A percentile compares a stretch with the other conserved stretches of the same genome.
These are phyloP conservation scores for Elsinoe australis DNA, from an alignment of 2,329 filamentous ascomycete species.

Conservation along the genomic window DNA sequence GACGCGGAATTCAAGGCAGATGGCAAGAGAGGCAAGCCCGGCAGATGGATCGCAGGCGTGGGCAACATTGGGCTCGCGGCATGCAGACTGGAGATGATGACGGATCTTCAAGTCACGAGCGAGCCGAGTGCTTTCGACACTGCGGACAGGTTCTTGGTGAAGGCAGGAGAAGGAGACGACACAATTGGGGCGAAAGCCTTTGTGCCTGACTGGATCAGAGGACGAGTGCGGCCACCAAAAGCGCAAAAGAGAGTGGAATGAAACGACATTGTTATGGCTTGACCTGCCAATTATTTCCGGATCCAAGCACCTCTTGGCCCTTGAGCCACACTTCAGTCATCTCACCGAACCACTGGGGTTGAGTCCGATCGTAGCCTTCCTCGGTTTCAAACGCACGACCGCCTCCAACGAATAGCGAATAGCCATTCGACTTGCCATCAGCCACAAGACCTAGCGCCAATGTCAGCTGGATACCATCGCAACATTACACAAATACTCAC, in stretches of 20 bases:
- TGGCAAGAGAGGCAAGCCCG: conserved; percentile 52
- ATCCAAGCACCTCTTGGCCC: conserved; percentile 32
- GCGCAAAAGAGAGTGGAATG: conserved; percentile 32
- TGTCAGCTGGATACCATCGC: background rate
- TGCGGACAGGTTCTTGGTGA: conserved; percentile 44
- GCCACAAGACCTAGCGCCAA: conserved; percentile 26
- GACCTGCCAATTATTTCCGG: conserved; percentile 23
- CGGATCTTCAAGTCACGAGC: conserved; percentile 63
- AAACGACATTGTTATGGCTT: background rate
- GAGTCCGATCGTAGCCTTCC: conserved; percentile 34
- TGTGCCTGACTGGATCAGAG: conserved; percentile 66
- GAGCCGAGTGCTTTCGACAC: conserved; percentile 54
- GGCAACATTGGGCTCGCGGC: conserved; percentile 83
- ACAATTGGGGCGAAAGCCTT: conserved; percentile 49
- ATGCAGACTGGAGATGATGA: conserved; percentile 87
- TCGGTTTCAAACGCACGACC: conserved; percentile 40
- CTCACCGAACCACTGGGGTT: conserved; percentile 40
- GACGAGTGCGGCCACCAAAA: conserved; percentile 36
- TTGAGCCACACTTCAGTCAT: conserved; percentile 30
- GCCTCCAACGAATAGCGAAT: conserved; percentile 38
- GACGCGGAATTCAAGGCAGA: conserved; percentile 47
- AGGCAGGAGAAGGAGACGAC: conserved; percentile 20
- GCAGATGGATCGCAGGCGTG: conserved; percentile 70
- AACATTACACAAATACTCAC: conserved; percentile 17
- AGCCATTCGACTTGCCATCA: conserved; percentile 34